Evolutionary conservation across 768 basidiomycete genomes (phyloP).

Genomic region (Kwoniella sp.): DNA sequence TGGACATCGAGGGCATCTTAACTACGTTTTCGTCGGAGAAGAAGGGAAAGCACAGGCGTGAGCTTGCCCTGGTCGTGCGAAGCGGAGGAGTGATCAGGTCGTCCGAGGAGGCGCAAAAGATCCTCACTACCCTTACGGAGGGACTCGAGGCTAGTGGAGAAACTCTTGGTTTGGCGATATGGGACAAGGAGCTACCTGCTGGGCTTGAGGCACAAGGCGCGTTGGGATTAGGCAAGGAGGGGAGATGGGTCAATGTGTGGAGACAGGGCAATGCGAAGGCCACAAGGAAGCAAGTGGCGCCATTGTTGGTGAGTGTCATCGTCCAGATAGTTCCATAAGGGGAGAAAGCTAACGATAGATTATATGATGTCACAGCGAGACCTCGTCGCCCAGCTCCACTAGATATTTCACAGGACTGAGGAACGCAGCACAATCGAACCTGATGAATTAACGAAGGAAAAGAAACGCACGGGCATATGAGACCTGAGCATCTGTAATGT

Average conservation of each 20-base stretch:
- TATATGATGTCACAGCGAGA: slow-evolving; percentile 29
- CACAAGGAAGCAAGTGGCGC: slow-evolving; percentile 58
- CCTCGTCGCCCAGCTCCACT: slow-evolving; percentile 37
- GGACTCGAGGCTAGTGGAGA: slow-evolving; percentile 64
- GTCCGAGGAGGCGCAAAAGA: slow-evolving; percentile 37
- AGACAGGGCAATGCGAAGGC: slow-evolving; percentile 57
- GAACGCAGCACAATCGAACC: not conserved
- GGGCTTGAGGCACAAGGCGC: slow-evolving; percentile 20
- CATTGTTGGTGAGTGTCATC: slow-evolving; percentile 50
- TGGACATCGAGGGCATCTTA: slow-evolving; percentile 76
- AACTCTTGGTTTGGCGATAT: slow-evolving; percentile 62
- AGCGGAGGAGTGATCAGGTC: slow-evolving; percentile 52
- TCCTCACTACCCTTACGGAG: slow-evolving; percentile 63
- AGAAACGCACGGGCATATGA: no score
- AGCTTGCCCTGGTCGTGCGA: slow-evolving; percentile 69
- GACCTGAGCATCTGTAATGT: no score
- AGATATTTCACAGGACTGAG: no score
- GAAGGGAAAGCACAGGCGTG: slow-evolving; percentile 65
- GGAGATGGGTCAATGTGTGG: slow-evolving; percentile 54
- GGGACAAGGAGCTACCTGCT: slow-evolving; percentile 46
- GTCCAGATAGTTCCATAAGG: not conserved
- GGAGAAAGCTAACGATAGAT: not conserved
- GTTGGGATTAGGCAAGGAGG: slow-evolving; percentile 21
- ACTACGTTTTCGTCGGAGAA: slow-evolving; percentile 64
- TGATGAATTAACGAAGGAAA: not conserved